These are phyloP conservation scores for Saccharomycopsis sp. DNA, from an alignment of 805 yeast genomes.

Conservation along the genomic window DNA sequence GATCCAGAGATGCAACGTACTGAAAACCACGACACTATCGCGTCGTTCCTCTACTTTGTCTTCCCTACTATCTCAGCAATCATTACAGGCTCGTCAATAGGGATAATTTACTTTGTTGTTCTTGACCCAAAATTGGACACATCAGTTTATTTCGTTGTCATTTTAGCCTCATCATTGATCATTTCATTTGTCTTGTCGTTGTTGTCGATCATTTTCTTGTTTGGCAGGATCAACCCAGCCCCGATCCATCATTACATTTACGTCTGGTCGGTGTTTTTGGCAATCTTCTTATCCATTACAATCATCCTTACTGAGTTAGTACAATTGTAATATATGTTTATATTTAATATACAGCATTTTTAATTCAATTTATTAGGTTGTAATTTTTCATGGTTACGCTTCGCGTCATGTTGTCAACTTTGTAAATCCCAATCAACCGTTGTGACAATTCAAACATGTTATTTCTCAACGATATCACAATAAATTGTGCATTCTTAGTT, in stretches of 20 bases:
- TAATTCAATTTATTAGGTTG: too few relatives aligned
- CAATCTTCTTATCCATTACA: constrained; percentile 3
- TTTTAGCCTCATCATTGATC: constrained; percentile 6
- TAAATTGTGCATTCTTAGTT: constrained; percentile 92
- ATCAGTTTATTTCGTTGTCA: constrained; percentile 4
- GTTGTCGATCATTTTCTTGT: constrained; percentile 8
- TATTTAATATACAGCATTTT: neutral
- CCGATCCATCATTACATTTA: constrained; percentile 17
- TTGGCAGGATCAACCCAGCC: constrained; percentile 14
- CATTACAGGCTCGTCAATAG: constrained; percentile 14
- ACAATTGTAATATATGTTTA: constrained; percentile 1
- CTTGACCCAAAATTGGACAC: constrained; percentile 11
- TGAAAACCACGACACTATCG: constrained; percentile 17
- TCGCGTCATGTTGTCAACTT: constrained; percentile 82
- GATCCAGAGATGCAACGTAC: constrained; percentile 14
- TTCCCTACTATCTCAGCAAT: constrained; percentile 15
- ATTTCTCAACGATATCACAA: constrained; percentile 90
- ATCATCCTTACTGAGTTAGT: constrained; percentile 7
- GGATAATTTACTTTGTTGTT: constrained; percentile 15
- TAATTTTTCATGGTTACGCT: constrained; percentile 72
- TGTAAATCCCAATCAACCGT: constrained; percentile 91
- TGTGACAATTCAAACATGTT: constrained; percentile 97
- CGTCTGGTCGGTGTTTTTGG: constrained; percentile 16
- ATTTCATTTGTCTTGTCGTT: constrained; percentile 8
- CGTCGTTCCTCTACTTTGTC: constrained; percentile 19